Base-by-base conservation (phyloP, 306 rosid genomes). In the Begonia peltatifolia region DNA sequence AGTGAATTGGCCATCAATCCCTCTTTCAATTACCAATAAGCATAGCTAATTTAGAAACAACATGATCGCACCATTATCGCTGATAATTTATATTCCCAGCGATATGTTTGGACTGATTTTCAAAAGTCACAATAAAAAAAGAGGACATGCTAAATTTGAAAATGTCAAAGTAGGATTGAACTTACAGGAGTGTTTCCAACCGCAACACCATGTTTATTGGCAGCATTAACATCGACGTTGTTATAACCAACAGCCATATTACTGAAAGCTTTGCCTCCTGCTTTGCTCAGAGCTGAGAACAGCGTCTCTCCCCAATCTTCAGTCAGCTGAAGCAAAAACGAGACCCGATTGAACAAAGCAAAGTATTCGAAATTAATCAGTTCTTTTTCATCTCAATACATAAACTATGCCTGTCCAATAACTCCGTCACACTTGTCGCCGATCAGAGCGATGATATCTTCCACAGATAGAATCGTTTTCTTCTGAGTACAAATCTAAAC, bases 211-310 rank as follows among this genome's bases (percentile, higher is more conserved):
- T 84, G 60, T 75, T 88, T 88, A 60, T 66, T 88, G 44, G 96
- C 95, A 73, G 94, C 96, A 62, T 71, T 58, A 54, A 86, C 93
- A 79, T 86, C 82, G 15, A 92, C 99, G 68, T 92, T 92, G 56
- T 92, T 92, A 55, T 92, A 92, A 53, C 99, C 99, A 71, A 92
- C 99, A 8, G 94, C 99, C 96, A 92, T 92, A 65, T 92, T 92
- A 65, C 99, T 86, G 68, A 92, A 86, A 61, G 94, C 96, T 58
- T 77, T 86, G 17, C 99, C 99, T 65, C 99, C 99, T 0, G 99
- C 99, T 74, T 58, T 81, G 74, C 99, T 83, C 76, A 92, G 77
- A 1, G 96, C 89, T 46, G 94, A 79, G 60, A 92, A 92, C 84
- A 92, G 83, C 66, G 68, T 77, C 66, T 92, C 99, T 63, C 96